Base-by-base conservation (phyloP, 805 yeast species). In the Ogataea methylovora region DNA sequence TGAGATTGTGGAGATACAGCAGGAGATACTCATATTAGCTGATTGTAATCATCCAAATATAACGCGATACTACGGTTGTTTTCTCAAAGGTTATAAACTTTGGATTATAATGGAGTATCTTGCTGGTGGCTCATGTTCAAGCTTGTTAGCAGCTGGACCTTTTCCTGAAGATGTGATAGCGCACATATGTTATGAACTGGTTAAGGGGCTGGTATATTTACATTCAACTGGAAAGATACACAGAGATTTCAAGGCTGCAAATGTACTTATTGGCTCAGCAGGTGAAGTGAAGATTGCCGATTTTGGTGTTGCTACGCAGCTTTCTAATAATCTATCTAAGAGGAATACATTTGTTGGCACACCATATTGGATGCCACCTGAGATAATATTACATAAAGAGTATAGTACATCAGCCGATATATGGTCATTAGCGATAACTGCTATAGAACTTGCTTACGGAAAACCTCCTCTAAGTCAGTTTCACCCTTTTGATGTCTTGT, bases 171-270 rank as follows among this genome's bases (percentile, higher is more conserved):
- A 63, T 20, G 60, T 58, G 2, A 71, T 83, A 20, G 74, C 77
- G 37, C 50, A 65, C 16, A 65, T 83, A 1, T 58, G 79, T 39
- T 55, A 63, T 20, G 78, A 78, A 34, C 61, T 83, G 5, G 56
- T 84, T 16, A 42, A 62, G 8, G 94, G 86, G 0, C 61, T 83
- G 27, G 63, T 63, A 6, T 83, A 83, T 54, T 56, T 83, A 52
- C 96, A 82, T 48, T 56, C 58, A 4, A 77, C 69, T 40, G 85
- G 86, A 8, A 80, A 83, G 48, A 88, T 90, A 28, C 98, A 90
- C 53, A 62, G 97, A 40, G 97, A 90, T 55, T 84, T 90, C 34
- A 90, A 88, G 53, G 95, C 97, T 2, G 97, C 96, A 0, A 90
- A 90, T 54, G 75, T 90, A 17, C 60, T 90, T 23, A 54, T 88